phyloP scores from a whole-genome alignment of 1,284 basidiomycete species.

The Melampsora americana region DNA sequence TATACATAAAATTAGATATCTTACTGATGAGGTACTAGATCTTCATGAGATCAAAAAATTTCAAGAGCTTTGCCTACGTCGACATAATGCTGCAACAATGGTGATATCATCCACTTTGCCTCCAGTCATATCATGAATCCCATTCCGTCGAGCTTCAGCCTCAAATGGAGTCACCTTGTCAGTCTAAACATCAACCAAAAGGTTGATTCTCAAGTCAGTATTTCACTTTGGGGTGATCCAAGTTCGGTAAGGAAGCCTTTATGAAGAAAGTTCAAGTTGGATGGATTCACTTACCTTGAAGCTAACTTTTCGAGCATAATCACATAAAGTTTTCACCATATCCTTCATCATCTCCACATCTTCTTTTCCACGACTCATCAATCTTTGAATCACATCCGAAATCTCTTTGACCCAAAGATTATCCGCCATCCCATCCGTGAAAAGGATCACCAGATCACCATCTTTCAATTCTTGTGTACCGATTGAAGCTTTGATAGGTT shows the following conservation, averaged over 20 bases:
- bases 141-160: conserved; percentile 22
- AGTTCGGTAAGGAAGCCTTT: background rate
- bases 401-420: conserved; percentile 38
- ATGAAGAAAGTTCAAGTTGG: background rate
- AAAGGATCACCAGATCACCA: conserved; percentile 36
- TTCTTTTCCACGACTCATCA: background rate
- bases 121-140: conserved; percentile 36
- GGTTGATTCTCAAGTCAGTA: background rate
- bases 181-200: background rate
- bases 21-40: too few relatives aligned
- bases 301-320: conserved; percentile 10
- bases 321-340: conserved; percentile 5
- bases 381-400: background rate
- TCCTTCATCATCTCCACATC: conserved; percentile 8
- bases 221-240: too few relatives aligned
- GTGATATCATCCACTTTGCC: conserved; percentile 41
- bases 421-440: conserved; percentile 36
- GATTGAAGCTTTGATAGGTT: conserved; percentile 18
- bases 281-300: conserved; percentile 17
- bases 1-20: background rate
- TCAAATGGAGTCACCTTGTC: conserved; percentile 32
- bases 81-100: conserved; percentile 8
- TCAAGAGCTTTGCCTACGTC: background rate
- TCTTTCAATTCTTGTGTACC: background rate
- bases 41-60: too few relatives aligned